Evolutionary conservation across 78 protist species (phyloP), one percentile per base, ranked within the genome.

Genomic region (Dictyostelium capitatum): DNA sequence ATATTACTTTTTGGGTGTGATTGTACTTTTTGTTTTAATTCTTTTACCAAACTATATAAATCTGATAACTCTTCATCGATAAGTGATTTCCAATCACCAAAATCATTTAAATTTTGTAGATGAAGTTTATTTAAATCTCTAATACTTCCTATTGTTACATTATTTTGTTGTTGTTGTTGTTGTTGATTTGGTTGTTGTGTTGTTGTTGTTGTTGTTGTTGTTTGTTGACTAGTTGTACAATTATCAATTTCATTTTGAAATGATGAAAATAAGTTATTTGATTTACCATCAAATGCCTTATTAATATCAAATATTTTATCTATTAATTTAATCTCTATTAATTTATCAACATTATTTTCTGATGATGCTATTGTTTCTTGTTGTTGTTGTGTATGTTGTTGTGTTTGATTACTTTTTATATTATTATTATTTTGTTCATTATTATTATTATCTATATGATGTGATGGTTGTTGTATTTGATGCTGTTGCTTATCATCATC

Each of bases 1-100:
- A 30, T n/a, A 11, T 28, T 50, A 6, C 6, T 30, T 80, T 25
- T 65, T 7, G 70, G 23, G 23, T 62, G 23, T 62, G 70, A 4
- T 20, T 37, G 30, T 56, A 43, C 48, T 85, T 51, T 73, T 10
- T 28, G 25, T 62, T 85, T 85, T 43, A 85, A 62, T 75, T 85
- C 79, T 46, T 75, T 75, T 43, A 85, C 65, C n/a, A 85, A 43
- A 7, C 30, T 17, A 75, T 73, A 85, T 10, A 85, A 51, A 25
- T 85, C 92, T 3, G 50, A 65, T 6, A 85, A 20, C 19, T 85
- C 92, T 15, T 73, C 83, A 59, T 85, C 92, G 12, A 85, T 85
- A 15, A 75, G 50, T 37, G 57, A 47, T 75, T 82, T 74, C 92
- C 92, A 85, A 32, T 73, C 83, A 12, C 82, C 56, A 77, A 37